phyloP scores from a whole-genome alignment of 1,284 basidiomycete genomes.

The Melampsora americana region DNA sequence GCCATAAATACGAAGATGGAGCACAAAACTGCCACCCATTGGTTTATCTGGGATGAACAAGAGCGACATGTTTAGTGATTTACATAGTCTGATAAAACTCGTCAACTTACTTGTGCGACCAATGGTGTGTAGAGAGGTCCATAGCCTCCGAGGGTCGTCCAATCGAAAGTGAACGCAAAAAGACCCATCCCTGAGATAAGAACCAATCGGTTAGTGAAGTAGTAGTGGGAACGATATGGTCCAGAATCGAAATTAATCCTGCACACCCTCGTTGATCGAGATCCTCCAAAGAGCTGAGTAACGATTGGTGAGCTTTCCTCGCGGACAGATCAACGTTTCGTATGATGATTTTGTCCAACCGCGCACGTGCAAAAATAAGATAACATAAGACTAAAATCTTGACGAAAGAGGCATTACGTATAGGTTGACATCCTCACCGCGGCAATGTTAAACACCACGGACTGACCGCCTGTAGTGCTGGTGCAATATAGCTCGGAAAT shows the following conservation, averaged over 20 bases:
- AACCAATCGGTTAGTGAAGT: too few relatives aligned
- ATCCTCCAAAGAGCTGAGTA: slow-evolving; percentile 40
- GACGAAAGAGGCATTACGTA: too few relatives aligned
- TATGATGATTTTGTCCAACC: too few relatives aligned
- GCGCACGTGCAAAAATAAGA: too few relatives aligned
- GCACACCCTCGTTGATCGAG: slow-evolving; percentile 25
- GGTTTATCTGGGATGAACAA: slow-evolving; percentile 19
- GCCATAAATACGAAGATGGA: slow-evolving; percentile 38
- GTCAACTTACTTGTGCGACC: slow-evolving; percentile 32
- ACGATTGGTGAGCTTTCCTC: slow-evolving; percentile 13
- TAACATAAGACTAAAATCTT: too few relatives aligned
- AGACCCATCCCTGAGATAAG: slow-evolving; percentile 13
- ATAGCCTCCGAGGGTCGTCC: slow-evolving; percentile 20
- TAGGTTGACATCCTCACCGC: not conserved
- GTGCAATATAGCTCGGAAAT: slow-evolving; percentile 40
- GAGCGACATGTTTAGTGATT: not conserved
- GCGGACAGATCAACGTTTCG: too few relatives aligned
- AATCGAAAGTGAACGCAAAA: slow-evolving; percentile 32
- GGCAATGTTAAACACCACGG: slow-evolving; percentile 42
- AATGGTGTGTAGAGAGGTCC: slow-evolving; percentile 36
- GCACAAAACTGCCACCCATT: slow-evolving; percentile 23
- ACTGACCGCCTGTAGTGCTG: slow-evolving; percentile 35
- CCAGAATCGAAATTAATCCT: too few relatives aligned
- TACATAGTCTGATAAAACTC: not conserved
- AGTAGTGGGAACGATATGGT: too few relatives aligned